Evolutionary conservation across 2,329 filamentous ascomycete genomes (phyloP).

Genomic region (Trichoderma polysporum): DNA sequence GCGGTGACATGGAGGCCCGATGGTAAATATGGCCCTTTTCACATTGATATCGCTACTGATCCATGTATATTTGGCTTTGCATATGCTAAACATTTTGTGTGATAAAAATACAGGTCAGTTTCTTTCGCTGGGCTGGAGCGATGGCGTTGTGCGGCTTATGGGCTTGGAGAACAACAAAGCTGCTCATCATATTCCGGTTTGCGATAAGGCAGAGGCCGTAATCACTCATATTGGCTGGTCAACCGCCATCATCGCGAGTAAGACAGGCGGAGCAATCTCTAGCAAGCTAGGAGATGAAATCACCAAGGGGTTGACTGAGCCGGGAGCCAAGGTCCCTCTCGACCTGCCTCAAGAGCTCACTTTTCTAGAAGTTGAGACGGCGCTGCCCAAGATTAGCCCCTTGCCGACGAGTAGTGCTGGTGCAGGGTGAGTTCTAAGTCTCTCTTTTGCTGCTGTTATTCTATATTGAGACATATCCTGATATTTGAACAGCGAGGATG

Average conservation of each 20-base stretch:
- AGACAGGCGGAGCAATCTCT: slow-evolving; percentile 23
- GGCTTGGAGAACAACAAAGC: slow-evolving; percentile 79
- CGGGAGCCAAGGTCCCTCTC: slow-evolving; percentile 28
- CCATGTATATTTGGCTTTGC: neutral
- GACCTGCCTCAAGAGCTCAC: slow-evolving; percentile 72
- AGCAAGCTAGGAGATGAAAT: slow-evolving; percentile 23
- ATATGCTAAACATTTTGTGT: neutral
- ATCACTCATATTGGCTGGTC: slow-evolving; percentile 58
- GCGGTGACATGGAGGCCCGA: slow-evolving; percentile 66
- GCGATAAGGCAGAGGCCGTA: slow-evolving; percentile 41
- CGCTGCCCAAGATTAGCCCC: slow-evolving; percentile 73
- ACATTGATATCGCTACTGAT: neutral
- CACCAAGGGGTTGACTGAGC: slow-evolving; percentile 10
- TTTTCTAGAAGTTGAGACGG: slow-evolving; percentile 72
- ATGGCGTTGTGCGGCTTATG: slow-evolving; percentile 74
- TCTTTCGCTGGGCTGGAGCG: slow-evolving; percentile 80
- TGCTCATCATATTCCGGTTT: slow-evolving; percentile 67
- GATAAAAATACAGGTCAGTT: slow-evolving; percentile 59
- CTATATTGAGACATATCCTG: neutral
- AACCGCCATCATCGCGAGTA: slow-evolving; percentile 43
- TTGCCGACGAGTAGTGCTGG: slow-evolving; percentile 62
- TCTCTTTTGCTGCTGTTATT: neutral
- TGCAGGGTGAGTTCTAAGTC: slow-evolving; percentile 51
- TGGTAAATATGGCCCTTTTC: slow-evolving; percentile 45
- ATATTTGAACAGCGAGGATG: slow-evolving; percentile 45